Evolutionary conservation across 2,329 filamentous ascomycete species (phyloP), one percentile per base, ranked within the genome.

Genomic region (Cladosporium colombiae): DNA sequence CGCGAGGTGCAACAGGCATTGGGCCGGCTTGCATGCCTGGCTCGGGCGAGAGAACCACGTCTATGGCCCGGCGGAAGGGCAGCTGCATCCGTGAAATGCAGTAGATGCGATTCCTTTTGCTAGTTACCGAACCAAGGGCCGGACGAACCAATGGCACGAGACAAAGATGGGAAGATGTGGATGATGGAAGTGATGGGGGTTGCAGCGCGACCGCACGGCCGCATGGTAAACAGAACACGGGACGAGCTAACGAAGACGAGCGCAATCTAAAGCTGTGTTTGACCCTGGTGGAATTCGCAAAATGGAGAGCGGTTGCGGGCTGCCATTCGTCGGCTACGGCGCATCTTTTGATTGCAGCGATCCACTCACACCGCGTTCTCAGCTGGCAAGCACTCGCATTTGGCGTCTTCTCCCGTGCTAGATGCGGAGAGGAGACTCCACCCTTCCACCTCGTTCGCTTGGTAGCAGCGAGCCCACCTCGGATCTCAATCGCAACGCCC

Each of bases 201-300:
- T 57, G 65, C 58, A 58, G 57, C 35, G 37, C 31, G 61, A 63
- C 50, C 61, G 61, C 61, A 37, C 33, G 58, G 52, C 65, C 65
- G 65, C 65, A 66, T 66, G 59, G 35, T 31, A 53, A 55, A 58
- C 23, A 56, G 65, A 58, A 63, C 65, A 66, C 65, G 65, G 59
- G 65, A 66, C 59, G 60, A 58, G 52, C 59, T 65, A 65, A 53
- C 35, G 44, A 29, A 60, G n/a, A 33, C 55, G 27, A 65, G 55
- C 62, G 61, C 50, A 63, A 63, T 63, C 61, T 63, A 56, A 56
- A 46, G 23, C 33, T 63, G 35, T 52, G 35, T 63, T 56, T 56
- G 25, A 46, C 23, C 33, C n/a, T 56, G 61, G 50, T 37, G 33
- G 49, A 46, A 63, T 56, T 58, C 25, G 14, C 27, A 60, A 65